phyloP scores from a whole-genome alignment of 2,329 filamentous ascomycete genomes.

The Verticillium albo-atrum region DNA sequence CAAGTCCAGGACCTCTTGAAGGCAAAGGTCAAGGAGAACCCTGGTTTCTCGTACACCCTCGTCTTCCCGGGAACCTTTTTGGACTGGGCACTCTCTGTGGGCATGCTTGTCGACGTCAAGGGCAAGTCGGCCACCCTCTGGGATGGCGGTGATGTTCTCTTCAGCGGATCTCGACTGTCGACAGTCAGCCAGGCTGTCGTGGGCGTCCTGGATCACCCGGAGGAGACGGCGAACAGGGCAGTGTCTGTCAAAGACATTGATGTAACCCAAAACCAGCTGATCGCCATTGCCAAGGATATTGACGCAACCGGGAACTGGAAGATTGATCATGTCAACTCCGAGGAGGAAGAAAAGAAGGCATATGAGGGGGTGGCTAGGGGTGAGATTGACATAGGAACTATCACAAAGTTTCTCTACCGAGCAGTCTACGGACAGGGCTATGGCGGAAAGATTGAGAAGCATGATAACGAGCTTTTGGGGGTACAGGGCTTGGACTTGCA shows the following conservation, averaged over 20 bases:
- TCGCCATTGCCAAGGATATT: too few species aligned
- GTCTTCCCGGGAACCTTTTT: conserved; percentile 39
- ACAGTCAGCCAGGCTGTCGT: conserved; percentile 43
- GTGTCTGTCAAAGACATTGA: conserved; percentile 46
- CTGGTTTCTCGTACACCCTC: conserved; percentile 21
- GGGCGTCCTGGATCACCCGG: conserved; percentile 37
- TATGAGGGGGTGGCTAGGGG: too few species aligned
- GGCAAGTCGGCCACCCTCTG: conserved; percentile 33
- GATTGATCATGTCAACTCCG: too few species aligned
- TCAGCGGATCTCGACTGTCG: conserved; percentile 39
- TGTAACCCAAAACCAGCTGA: conserved; percentile 45
- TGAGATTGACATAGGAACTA: too few species aligned
- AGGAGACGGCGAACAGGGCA: conserved; percentile 46
- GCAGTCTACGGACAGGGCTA: conserved; percentile 11
- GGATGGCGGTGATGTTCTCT: conserved; percentile 41
- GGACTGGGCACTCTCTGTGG: conserved; percentile 15
- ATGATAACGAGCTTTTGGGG: conserved; percentile 40
- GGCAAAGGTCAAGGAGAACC: conserved; percentile 5
- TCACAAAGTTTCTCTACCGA: too few species aligned
- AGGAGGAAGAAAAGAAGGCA: too few species aligned
- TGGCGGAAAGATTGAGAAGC: conserved; percentile 26
- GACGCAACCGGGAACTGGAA: too few species aligned
- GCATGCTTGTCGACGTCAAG: conserved; percentile 5
- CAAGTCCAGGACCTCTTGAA: conserved; percentile 10
- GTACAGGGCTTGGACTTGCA: conserved; percentile 22